These are phyloP conservation scores for Globisporangium paroecandrum DNA, from an alignment of 352 stramenopile species.

Conservation along the genomic window DNA sequence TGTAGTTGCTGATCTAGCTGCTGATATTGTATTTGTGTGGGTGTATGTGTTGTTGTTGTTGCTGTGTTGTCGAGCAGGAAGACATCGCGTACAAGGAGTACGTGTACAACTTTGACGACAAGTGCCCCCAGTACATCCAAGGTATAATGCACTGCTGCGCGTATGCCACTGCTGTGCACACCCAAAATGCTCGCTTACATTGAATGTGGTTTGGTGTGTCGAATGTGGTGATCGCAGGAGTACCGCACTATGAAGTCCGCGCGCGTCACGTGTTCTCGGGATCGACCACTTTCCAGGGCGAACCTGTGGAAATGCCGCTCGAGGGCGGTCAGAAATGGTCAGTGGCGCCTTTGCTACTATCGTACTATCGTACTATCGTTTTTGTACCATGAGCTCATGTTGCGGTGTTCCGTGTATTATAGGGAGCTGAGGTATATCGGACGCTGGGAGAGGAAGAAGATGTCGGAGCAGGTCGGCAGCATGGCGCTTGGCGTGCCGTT, in stretches of 20 bases:
- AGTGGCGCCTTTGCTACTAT: neutral
- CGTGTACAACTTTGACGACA: slow-evolving; percentile 88
- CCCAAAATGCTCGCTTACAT: neutral
- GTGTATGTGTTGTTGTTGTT: neutral
- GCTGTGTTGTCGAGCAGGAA: slow-evolving; percentile 30
- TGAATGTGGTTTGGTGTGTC: neutral
- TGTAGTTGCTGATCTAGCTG: neutral
- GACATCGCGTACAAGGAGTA: slow-evolving; percentile 89
- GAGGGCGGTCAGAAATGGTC: slow-evolving; percentile 83
- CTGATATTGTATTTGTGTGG: neutral
- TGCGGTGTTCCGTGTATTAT: neutral
- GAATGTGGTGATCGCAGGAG: slow-evolving; percentile 26
- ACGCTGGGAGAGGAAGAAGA: slow-evolving; percentile 84
- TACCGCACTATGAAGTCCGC: slow-evolving; percentile 80
- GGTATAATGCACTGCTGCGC: slow-evolving; percentile 16
- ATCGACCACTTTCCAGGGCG: slow-evolving; percentile 76
- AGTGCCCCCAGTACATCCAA: slow-evolving; percentile 85
- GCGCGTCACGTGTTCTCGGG: slow-evolving; percentile 80
- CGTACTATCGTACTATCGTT: neutral
- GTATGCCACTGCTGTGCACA: neutral
- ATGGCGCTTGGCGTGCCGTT: slow-evolving; percentile 68
- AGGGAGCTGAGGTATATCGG: slow-evolving; percentile 84
- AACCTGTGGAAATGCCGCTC: slow-evolving; percentile 68
- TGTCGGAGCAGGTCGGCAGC: slow-evolving; percentile 70
- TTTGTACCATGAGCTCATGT: neutral